Base-by-base conservation (phyloP, 495 filamentous ascomycete species). In the Cercophora scortea region DNA sequence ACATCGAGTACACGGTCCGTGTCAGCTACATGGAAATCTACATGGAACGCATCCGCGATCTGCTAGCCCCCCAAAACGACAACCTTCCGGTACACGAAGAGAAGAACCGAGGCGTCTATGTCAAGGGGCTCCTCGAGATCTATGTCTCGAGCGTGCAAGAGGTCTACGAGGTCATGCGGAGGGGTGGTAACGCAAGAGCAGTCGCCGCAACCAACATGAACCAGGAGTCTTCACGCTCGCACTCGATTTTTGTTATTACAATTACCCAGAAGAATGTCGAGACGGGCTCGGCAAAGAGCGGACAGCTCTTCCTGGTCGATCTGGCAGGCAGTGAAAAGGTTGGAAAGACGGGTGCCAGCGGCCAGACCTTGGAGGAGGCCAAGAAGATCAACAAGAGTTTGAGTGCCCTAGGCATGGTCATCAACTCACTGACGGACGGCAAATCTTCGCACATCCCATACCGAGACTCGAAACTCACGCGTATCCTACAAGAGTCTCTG, bases 191-290 rank as follows among this genome's bases (percentile, higher is more conserved):
- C 45, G 83, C 94, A 41, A 79, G 93, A 66, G 90, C 90, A 32
- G 90, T 96, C n/a, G 87, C 93, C 34, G 86, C 94, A n/a, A 98
- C 93, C 47, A 97, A 98, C 74, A 98, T 98, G 93, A 98, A 98
- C 69, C 88, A 94, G 67, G 93, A 98, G 68, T 98, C 93, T 0
- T 97, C 94, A 45, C 88, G 93, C 43, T 98, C 93, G 48, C 93
- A 98, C 69, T 98, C 93, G 11, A 97, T 98, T 52, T 97, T 98
- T 67, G 90, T 96, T 63, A 86, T 98, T 61, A 96, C 91, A 45
- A 85, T 98, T 60, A 90, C 89, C 19, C 93, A 98, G 73, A 98
- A 98, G 76, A 97, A 98, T 56, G 83, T 95, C 38, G 93, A 97
- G 67, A 95, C 92, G 0, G 94, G 93, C 3, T 95, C 94, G 41